Evolutionary conservation across 2,329 filamentous ascomycete genomes (phyloP), one percentile per base, ranked within the genome.

Genomic region (Xylaria polymorpha): DNA sequence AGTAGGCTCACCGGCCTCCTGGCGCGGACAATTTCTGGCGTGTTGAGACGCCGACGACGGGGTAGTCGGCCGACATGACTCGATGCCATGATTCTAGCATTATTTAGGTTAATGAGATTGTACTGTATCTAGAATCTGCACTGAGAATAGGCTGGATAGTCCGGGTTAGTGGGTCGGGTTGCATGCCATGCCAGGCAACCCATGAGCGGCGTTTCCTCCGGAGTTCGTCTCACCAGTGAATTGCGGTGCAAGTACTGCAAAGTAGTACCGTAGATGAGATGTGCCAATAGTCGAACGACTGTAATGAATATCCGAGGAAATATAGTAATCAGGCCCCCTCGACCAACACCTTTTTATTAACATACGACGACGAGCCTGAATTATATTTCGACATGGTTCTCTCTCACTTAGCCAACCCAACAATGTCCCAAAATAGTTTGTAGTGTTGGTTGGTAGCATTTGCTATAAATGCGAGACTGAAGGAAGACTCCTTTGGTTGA

Each of bases 121-220:
- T 59, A 44, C n/a, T 22, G 15, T 61, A 22, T 20, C 22, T 18
- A 57, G 50, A 41, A 48, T 62, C 58, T 66, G 60, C 58, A 50
- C 58, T 32, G 53, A 46, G 56, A 41, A 59, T 14, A 41, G 56
- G 39, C 51, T 44, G 18, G 57, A 58, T 44, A 55, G 63, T 44
- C 51, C 43, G 58, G 62, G 62, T 44, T 60, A 29, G 58, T 66
- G 50, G 63, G 59, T 58, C 63, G 39, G 53, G 41, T 59, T 51
- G 53, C 53, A 56, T 56, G 39, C 46, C n/a, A 59, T 60, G 64
- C 64, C 56, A 58, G 64, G 44, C 43, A 56, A 64, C 63, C 63
- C 39, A 60, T 50, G 64, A 67, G 64, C 65, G 44, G n/a, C 67
- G 44, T 50, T 69, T 56, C 37, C 37, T 39, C 37, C 44, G 20